Conservation (phyloP, 2,329 filamentous ascomycete genomes). For the Alternaria conjuncta region DNA sequence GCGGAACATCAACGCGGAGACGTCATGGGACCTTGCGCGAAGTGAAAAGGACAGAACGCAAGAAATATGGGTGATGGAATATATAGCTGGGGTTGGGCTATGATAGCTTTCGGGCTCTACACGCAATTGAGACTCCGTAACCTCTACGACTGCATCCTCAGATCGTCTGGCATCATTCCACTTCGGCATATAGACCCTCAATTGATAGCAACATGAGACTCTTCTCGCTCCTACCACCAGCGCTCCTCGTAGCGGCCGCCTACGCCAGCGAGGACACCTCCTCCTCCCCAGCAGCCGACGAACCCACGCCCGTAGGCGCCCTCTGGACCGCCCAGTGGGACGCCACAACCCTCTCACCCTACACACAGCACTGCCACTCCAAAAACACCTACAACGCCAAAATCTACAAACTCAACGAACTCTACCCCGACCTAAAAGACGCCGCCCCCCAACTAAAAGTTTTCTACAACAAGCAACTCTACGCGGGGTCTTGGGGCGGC, state of each 20-base stretch:
- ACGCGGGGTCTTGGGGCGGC: slow-evolving; percentile 62
- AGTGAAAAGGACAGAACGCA: slow-evolving; percentile 26
- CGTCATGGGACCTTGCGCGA: slow-evolving; percentile 1
- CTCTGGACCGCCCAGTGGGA: slow-evolving; percentile 43
- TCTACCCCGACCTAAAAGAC: slow-evolving; percentile 42
- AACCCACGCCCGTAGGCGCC: slow-evolving; percentile 37
- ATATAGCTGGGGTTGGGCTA: not conserved
- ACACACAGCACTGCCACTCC: slow-evolving; percentile 28
- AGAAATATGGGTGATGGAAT: not conserved
- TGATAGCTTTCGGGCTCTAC: not conserved
- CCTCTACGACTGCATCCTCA: not conserved
- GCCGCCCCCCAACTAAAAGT: slow-evolving; percentile 45
- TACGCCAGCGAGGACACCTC: no score
- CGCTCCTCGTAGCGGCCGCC: slow-evolving; percentile 27
- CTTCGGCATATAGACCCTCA: no score
- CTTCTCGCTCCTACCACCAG: slow-evolving; percentile 25
- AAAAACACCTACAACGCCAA: slow-evolving; percentile 28
- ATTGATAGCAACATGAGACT: no score
- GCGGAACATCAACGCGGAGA: slow-evolving; percentile 14
- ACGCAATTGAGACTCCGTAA: not conserved
- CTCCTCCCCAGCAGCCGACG: slow-evolving; percentile 19
- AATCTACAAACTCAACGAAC: slow-evolving; percentile 40
- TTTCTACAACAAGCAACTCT: slow-evolving; percentile 46
- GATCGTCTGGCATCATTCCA: not conserved
- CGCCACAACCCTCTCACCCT: slow-evolving; percentile 25